These are phyloP conservation scores for Candida maris DNA, from an alignment of 805 yeast genomes.

Conservation along the genomic window DNA sequence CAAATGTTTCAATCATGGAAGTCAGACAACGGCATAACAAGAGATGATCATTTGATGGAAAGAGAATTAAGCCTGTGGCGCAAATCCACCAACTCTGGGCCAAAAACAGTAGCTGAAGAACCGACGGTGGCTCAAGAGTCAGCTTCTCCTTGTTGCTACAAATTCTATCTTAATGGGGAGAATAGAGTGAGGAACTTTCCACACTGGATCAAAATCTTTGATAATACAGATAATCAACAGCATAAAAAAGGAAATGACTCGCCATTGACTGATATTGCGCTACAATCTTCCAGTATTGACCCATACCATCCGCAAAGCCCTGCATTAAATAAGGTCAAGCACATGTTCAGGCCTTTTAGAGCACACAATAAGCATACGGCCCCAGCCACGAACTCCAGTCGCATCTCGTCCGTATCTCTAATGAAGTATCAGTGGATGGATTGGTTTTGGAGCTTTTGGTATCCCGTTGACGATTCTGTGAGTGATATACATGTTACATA, in stretches of 20 bases:
- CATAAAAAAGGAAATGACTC: conserved; percentile 1
- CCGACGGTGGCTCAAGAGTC: background rate
- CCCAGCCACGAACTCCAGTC: conserved; percentile 9
- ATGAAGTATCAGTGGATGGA: conserved; percentile 16
- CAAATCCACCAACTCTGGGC: conserved; percentile 11
- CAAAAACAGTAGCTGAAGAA: conserved; percentile 15
- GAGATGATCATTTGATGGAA: conserved; percentile 15
- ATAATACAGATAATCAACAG: conserved; percentile 2
- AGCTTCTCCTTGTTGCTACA: conserved; percentile 12
- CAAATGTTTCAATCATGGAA: conserved; percentile 16
- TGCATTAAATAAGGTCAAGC: conserved; percentile 3
- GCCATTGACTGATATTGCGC: conserved; percentile 4
- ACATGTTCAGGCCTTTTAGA: conserved; percentile 6
- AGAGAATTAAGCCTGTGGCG: conserved; percentile 15
- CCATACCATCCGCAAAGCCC: conserved; percentile 2
- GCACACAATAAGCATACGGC: conserved; percentile 3
- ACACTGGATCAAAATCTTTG: conserved; percentile 19
- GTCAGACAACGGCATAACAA: conserved; percentile 13
- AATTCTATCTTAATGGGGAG: conserved; percentile 11
- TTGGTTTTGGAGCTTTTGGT: conserved; percentile 25
- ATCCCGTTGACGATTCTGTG: conserved; percentile 17
- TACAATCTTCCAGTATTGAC: conserved; percentile 2
- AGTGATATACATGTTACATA: too few relatives aligned
- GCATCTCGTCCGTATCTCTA: conserved; percentile 8
- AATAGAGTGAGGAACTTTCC: conserved; percentile 7